Base-by-base conservation (phyloP, 495 filamentous ascomycete genomes). In the Penicillium silybi region DNA sequence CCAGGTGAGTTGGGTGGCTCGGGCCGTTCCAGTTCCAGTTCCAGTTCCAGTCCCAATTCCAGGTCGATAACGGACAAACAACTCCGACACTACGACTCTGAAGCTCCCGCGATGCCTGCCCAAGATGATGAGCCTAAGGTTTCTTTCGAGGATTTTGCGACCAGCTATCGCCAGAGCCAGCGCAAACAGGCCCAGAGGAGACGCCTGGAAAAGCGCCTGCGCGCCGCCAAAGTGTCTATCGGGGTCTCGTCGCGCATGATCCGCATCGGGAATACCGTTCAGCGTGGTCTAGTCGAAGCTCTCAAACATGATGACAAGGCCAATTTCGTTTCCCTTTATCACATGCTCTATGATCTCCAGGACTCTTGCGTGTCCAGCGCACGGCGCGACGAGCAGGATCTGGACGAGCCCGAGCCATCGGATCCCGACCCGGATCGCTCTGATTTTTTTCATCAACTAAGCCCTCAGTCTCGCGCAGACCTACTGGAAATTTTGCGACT, bases 241-340 rank as follows among this genome's bases (percentile, higher is more conserved):
- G 89, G 88, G 15, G 77, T 93, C 35, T 90, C 85, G 44, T 82
- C 89, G 54, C 87, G 92, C 47, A 77, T 95, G 64, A 80, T 86
- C 68, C 83, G 88, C 52, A 85, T 85, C 53, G 87, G 88, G 47
- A 84, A 87, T 58, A 81, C 88, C 39, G 83, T 88, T 45, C 85
- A 93, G 68, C 81, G 86, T 16, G 89, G 87, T 56, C 74, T 98
- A 61, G 88, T 93, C 56, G 92, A 98, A 62, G 82, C 83, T 63
- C 90, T 95, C 68, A 87, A 87, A 58, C 84, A 86, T 42, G 92
- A 95, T 65, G 90, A 97, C 68, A 95, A 93, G 74, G 84, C 84
- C 60, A 85, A 79, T 57, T 98, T 98, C 72, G 87, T 86, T 47
- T 81, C 81, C 61, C 75, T 96, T 41, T 96, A 92, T 67, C 88